These are phyloP conservation scores for Rhizoclosmatium globosum DNA, from an alignment of 192 early-diverging fungal genomes.

Conservation along the genomic window DNA sequence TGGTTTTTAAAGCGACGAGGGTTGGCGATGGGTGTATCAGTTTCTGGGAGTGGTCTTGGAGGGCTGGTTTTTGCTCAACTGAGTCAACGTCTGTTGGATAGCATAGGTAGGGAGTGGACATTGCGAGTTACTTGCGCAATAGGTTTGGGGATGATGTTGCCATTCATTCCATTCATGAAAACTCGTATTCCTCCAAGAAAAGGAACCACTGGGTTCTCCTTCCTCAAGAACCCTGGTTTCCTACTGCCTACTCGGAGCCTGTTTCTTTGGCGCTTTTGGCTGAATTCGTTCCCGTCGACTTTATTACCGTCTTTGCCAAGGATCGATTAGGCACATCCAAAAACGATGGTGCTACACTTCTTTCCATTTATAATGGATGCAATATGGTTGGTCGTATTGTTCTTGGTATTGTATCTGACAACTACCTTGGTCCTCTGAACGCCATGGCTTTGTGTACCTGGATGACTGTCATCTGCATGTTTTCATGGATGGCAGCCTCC, in stretches of 20 bases:
- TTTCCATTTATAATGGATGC: constrained; percentile 74
- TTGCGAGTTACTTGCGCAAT: constrained; percentile 73
- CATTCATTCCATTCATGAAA: constrained; percentile 22
- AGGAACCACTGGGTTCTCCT: constrained; percentile 25
- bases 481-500: constrained; percentile 6
- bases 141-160: constrained; percentile 50
- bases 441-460: constrained; percentile 58
- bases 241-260: constrained; percentile 16
- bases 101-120: constrained; percentile 66
- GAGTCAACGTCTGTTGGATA: constrained; percentile 64
- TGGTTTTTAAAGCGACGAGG: constrained; percentile 74
- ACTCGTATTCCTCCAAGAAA: constrained; percentile 11
- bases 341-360: neutral
- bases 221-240: constrained; percentile 19
- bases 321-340: neutral
- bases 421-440: constrained; percentile 67
- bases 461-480: constrained; percentile 30
- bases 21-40: constrained; percentile 74
- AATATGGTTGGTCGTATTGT: constrained; percentile 69
- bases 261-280: constrained; percentile 49
- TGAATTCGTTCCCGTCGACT: constrained; percentile 21
- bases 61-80: constrained; percentile 71
- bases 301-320: constrained; percentile 12
- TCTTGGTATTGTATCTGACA: constrained; percentile 70
- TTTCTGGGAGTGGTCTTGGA: constrained; percentile 77